Conservation (phyloP, 2,329 filamentous ascomycete genomes). For the Dactylellina leptospora region DNA sequence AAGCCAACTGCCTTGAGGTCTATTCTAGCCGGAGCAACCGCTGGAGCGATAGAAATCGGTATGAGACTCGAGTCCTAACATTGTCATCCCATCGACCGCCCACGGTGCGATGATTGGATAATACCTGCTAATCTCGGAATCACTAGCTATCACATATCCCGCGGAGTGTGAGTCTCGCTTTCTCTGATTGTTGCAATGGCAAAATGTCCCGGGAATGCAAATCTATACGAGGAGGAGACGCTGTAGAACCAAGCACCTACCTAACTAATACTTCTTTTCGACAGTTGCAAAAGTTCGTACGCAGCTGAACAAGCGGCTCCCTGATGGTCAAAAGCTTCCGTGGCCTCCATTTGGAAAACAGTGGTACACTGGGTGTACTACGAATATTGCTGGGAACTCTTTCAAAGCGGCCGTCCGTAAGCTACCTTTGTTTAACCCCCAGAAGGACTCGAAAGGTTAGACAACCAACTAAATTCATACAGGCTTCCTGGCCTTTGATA, state of each 20-base stretch:
- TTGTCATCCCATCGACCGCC: too few species aligned
- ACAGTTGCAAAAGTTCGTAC: constrained; percentile 91
- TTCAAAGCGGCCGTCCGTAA: constrained; percentile 92
- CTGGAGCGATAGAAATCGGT: constrained; percentile 94
- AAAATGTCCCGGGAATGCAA: constrained; percentile 14
- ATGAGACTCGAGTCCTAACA: constrained; percentile 59
- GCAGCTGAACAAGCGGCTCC: constrained; percentile 86
- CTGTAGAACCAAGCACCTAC: too few species aligned
- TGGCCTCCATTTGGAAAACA: constrained; percentile 92
- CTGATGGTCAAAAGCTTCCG: constrained; percentile 84
- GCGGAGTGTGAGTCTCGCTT: constrained; percentile 76
- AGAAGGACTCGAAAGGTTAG: too few species aligned
- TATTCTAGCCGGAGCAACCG: constrained; percentile 69
- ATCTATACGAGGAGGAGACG: too few species aligned
- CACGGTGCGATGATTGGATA: too few species aligned
- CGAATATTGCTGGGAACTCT: constrained; percentile 94
- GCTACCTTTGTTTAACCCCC: too few species aligned
- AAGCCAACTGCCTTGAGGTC: constrained; percentile 48
- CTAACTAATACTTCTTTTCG: too few species aligned
- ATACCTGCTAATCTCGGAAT: too few species aligned
- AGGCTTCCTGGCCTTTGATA: constrained; percentile 95
- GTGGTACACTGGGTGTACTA: constrained; percentile 99
- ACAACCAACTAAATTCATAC: constrained; percentile 5
- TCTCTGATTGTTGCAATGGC: constrained; percentile 11
- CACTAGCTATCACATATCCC: constrained; percentile 83